phyloP scores from a whole-genome alignment of 2,329 filamentous ascomycete genomes.

The Biscogniauxia sp. region DNA sequence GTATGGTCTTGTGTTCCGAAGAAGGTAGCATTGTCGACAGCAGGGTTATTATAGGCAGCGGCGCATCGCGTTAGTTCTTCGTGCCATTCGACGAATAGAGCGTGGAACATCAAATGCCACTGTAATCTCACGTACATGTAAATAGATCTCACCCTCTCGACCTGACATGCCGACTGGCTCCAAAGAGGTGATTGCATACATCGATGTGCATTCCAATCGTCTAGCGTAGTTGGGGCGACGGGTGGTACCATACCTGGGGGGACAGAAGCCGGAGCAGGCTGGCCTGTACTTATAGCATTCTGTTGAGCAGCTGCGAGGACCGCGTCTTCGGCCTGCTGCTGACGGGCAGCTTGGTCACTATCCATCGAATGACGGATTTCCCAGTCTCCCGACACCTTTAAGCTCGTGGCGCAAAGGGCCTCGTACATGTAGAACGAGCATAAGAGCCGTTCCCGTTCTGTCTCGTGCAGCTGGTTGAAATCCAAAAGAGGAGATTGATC shows the following conservation, averaged over 20 bases:
- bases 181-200: background rate
- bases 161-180: background rate
- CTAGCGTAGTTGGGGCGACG: background rate
- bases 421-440: conserved; percentile 5
- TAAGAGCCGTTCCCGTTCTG: conserved; percentile 5
- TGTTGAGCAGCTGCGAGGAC: background rate
- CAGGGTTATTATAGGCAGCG: no score
- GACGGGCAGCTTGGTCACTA: background rate
- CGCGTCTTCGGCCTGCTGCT: background rate
- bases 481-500: background rate
- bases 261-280: background rate
- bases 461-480: background rate
- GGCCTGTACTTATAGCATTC: background rate
- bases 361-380: conserved; percentile 1
- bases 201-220: background rate
- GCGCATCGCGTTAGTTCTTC: background rate
- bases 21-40: no score
- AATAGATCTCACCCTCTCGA: conserved; percentile 4
- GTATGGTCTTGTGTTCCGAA: no score
- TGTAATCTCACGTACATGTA: conserved; percentile 6
- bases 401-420: conserved; percentile 2
- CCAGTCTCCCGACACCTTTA: conserved; percentile 2
- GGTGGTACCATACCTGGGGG: background rate
- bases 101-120: background rate
- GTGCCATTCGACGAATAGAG: background rate